phyloP scores from a whole-genome alignment of 2,329 filamentous ascomycete species.

The Colletotrichum sp. region DNA sequence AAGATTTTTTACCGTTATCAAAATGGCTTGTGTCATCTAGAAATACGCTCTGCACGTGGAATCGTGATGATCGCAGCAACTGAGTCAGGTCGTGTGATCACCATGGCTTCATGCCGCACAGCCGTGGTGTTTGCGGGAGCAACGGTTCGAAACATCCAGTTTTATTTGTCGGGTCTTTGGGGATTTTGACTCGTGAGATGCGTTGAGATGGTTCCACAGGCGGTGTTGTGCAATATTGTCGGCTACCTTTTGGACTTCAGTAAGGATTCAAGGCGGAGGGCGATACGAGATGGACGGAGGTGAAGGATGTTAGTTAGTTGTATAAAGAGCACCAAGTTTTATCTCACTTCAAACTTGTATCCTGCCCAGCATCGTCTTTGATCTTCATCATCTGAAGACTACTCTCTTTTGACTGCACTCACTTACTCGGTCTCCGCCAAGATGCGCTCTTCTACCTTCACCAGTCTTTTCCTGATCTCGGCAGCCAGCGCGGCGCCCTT shows the following conservation, averaged over 20 bases:
- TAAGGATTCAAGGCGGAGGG: not conserved
- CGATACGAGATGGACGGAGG: not conserved
- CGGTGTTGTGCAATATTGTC: not conserved
- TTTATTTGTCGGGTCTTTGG: not conserved
- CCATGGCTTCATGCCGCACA: not conserved
- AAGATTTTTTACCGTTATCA: too few relatives aligned
- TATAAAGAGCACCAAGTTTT: not conserved
- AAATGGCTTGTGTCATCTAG: not conserved
- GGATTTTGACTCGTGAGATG: not conserved
- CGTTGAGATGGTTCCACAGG: not conserved
- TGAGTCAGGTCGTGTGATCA: not conserved
- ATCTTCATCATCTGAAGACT: not conserved
- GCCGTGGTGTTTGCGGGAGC: not conserved
- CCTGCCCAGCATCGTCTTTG: not conserved
- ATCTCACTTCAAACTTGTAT: not conserved
- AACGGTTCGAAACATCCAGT: not conserved
- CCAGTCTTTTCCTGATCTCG: not conserved
- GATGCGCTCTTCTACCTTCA: not conserved
- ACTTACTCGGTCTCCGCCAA: too few relatives aligned
- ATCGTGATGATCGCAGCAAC: not conserved
- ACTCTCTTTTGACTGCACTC: not conserved
- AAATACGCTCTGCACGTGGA: not conserved
- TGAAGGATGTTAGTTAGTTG: accelerated
- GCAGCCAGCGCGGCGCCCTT: not conserved
- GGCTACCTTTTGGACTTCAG: not conserved